Evolutionary conservation across 192 early-diverging fungal genomes (phyloP), one percentile per base, ranked within the genome.

Genomic region (Coemansia sp.): DNA sequence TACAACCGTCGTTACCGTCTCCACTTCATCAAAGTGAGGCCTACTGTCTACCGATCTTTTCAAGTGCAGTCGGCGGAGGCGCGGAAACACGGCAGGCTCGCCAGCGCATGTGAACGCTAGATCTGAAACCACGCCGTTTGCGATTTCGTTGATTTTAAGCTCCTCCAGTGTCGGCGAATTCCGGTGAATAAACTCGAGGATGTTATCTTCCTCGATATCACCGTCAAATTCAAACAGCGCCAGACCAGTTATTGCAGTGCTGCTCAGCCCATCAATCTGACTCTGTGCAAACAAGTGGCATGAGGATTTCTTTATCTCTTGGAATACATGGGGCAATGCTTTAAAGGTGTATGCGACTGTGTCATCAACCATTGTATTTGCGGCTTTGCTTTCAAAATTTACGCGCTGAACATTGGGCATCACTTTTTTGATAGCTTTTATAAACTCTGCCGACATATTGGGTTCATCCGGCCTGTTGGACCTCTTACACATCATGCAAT

Each of bases 201-300:
- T 46, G 4, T 29, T 19, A 13, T 46, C 29, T 10, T 46, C 45
- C 6, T 46, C 45, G 17, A 46, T 46, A 15, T 46, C 45, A 13
- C 45, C 45, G 4, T 29, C 45, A 46, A 46, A 46, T 2, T 26
- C 45, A 3, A 46, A 15, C 6, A 32, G 45, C 0, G 45, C 32
- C 6, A 46, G 15, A 8, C n/a, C 26, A 29, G 8, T 18, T 10
- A n/a, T 19, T 10, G 3, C 14, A 2, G n/a, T 20, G 2, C 28
- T n/a, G 7, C 32, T 25, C 2, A 46, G 15, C n/a, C 14, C 28
- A 15, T 46, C 45, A 7, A 46, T 46, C 17, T 32, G 32, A 14
- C 22, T 15, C 3, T 26, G 32, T 13, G 28, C 45, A 32, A n/a
- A 28, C 28, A 46, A 2, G 28, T 29, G 28, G 18, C 28, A 46